These are phyloP conservation scores for Fusarium gaditjirri DNA, from an alignment of 2,329 filamentous ascomycete genomes.

Conservation along the genomic window DNA sequence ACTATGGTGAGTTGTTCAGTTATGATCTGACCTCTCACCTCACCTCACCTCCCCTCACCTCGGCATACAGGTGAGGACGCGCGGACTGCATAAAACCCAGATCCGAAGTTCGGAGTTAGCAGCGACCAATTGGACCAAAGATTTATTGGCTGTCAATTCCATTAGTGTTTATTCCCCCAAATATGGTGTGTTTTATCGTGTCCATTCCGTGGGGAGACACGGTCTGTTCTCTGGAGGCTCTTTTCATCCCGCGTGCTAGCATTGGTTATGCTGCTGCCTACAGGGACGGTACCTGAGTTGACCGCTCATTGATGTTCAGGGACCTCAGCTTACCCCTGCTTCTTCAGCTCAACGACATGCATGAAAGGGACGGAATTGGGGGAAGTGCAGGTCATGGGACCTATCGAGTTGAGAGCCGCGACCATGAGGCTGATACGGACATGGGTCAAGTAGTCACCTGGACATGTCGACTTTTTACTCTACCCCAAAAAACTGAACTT, in stretches of 20 bases:
- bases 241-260: background rate
- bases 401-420: conserved; percentile 22
- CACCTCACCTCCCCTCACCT: background rate
- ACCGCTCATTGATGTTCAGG: conserved; percentile 21
- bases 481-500: background rate
- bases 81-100: background rate
- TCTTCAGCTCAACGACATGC: conserved; percentile 21
- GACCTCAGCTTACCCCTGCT: conserved; percentile 28
- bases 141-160: background rate
- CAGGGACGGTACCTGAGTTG: conserved; percentile 10
- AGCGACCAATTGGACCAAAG: background rate
- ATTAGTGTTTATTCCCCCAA: background rate
- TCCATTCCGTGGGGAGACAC: background rate
- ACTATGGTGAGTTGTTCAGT: background rate
- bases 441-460: conserved; percentile 25
- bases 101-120: background rate
- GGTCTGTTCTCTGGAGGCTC: background rate
- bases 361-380: background rate
- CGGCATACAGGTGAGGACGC: background rate
- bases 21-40: conserved; percentile 6
- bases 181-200: background rate
- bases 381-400: conserved; percentile 3
- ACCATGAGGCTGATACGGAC: conserved; percentile 22
- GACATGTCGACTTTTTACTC: conserved; percentile 3
- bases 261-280: conserved; percentile 22